Evolutionary conservation across 139 green algal genomes (phyloP).

Genomic region (Marvania coccoides): DNA sequence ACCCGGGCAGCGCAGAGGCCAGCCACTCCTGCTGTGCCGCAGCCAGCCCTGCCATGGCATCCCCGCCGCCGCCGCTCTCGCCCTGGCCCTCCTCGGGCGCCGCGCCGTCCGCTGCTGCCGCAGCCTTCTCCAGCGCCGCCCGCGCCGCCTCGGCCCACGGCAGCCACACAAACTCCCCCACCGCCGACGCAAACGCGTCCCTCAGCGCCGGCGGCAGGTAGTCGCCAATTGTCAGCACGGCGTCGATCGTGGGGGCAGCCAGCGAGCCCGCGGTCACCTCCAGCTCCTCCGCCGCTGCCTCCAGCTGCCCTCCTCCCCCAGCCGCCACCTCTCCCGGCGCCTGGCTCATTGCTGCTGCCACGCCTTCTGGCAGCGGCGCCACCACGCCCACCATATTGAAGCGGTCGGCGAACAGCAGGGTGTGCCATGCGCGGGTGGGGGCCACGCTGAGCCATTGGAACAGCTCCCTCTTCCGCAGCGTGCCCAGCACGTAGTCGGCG

Average conservation of each 20-base stretch:
- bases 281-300: background rate
- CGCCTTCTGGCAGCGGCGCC: slow-evolving; percentile 13
- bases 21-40: slow-evolving; percentile 47
- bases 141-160: slow-evolving; percentile 65
- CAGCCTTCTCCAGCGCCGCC: background rate
- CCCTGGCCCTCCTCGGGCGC: background rate
- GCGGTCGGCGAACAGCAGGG: slow-evolving; percentile 73
- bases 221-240: slow-evolving; percentile 32
- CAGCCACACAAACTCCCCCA: slow-evolving; percentile 81
- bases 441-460: slow-evolving; percentile 70
- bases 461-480: slow-evolving; percentile 59
- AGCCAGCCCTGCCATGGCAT: background rate
- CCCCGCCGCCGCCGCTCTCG: background rate
- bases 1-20: slow-evolving; percentile 23
- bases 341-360: slow-evolving; percentile 14
- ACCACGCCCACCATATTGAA: slow-evolving; percentile 70
- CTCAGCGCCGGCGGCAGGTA: slow-evolving; percentile 65
- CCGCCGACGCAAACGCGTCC: slow-evolving; percentile 48
- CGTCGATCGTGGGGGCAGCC: slow-evolving; percentile 20
- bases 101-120: background rate
- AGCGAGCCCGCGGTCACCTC: slow-evolving; percentile 13
- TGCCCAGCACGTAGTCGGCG: slow-evolving; percentile 71
- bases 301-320: slow-evolving; percentile 1
- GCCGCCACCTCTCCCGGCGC: slow-evolving; percentile 24
- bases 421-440: slow-evolving; percentile 63